Conservation (phyloP, 2,329 filamentous ascomycete species). For the Coniochaeta prunicola region DNA sequence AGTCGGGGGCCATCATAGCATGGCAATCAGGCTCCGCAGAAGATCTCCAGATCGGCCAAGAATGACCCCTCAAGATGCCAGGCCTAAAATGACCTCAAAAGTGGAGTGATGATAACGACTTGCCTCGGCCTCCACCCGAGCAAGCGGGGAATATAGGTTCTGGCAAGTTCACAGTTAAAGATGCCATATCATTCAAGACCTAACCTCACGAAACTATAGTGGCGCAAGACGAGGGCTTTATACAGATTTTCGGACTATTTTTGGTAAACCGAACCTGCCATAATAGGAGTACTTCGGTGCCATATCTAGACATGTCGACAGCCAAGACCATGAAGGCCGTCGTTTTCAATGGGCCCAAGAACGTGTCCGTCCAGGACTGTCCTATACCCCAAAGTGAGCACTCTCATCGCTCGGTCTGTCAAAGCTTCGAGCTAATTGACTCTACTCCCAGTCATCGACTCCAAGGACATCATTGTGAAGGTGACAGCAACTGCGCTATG, state of each 20-base stretch:
- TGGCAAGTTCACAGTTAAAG: not conserved
- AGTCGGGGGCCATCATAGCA: not conserved
- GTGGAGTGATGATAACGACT: not conserved
- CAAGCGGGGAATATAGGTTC: not conserved
- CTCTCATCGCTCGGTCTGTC: not conserved
- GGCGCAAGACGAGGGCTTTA: not conserved
- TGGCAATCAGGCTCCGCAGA: not conserved
- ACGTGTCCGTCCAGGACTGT: constrained; percentile 70
- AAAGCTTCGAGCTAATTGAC: constrained; percentile 9
- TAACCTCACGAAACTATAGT: not conserved
- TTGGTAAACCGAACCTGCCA: too few relatives aligned
- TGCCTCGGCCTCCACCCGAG: not conserved
- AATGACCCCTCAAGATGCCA: not conserved
- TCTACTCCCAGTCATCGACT: constrained; percentile 49
- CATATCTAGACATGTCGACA: constrained; percentile 19
- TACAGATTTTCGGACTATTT: too few relatives aligned
- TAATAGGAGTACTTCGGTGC: not conserved
- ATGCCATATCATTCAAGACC: not conserved
- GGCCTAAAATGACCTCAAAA: not conserved
- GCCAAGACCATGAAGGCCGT: constrained; percentile 73
- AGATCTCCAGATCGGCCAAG: not conserved
- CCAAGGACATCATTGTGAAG: constrained; percentile 73
- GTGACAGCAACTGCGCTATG: constrained; percentile 79
- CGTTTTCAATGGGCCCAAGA: constrained; percentile 72
- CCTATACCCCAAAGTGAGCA: constrained; percentile 60